These are phyloP conservation scores for Debaryomyces robertsiae DNA, from an alignment of 1,139 yeast genomes.

Conservation along the genomic window DNA sequence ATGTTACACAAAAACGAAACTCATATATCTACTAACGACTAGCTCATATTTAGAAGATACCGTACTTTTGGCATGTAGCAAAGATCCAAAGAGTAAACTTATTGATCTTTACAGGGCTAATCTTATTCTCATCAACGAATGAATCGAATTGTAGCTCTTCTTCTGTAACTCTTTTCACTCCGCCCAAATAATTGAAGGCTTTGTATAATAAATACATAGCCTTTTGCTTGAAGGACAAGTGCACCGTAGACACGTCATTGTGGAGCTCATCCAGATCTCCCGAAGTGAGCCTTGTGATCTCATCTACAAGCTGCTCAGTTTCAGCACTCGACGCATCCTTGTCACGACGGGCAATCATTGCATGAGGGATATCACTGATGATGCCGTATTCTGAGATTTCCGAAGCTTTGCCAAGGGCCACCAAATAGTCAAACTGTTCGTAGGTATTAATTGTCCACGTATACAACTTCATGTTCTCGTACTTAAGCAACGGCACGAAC, in stretches of 20 bases:
- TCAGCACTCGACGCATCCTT: background rate
- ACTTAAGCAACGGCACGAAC: constrained; percentile 40
- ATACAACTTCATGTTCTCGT: constrained; percentile 56
- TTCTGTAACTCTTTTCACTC: constrained; percentile 20
- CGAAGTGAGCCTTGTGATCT: constrained; percentile 15
- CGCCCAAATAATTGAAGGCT: constrained; percentile 18
- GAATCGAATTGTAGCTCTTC: constrained; percentile 29
- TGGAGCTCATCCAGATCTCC: constrained; percentile 10
- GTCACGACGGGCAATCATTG: constrained; percentile 28
- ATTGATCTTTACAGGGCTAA: constrained; percentile 18
- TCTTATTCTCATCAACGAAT: constrained; percentile 29
- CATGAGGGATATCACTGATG: constrained; percentile 61
- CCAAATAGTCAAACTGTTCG: constrained; percentile 49
- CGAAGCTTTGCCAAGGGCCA: constrained; percentile 28
- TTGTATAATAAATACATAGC: constrained; percentile 21
- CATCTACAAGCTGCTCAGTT: constrained; percentile 14
- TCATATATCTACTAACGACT: background rate
- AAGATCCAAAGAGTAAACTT: constrained; percentile 27
- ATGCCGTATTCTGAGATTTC: constrained; percentile 50
- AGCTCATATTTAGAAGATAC: constrained; percentile 29
- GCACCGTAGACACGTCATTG: constrained; percentile 13
- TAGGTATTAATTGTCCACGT: constrained; percentile 81
- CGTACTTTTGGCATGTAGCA: constrained; percentile 33
- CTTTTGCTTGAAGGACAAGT: constrained; percentile 26
- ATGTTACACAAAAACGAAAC: constrained; percentile 3